These are phyloP conservation scores for Pythium sukuiense DNA, from an alignment of 352 stramenopile species.

Conservation along the genomic window DNA sequence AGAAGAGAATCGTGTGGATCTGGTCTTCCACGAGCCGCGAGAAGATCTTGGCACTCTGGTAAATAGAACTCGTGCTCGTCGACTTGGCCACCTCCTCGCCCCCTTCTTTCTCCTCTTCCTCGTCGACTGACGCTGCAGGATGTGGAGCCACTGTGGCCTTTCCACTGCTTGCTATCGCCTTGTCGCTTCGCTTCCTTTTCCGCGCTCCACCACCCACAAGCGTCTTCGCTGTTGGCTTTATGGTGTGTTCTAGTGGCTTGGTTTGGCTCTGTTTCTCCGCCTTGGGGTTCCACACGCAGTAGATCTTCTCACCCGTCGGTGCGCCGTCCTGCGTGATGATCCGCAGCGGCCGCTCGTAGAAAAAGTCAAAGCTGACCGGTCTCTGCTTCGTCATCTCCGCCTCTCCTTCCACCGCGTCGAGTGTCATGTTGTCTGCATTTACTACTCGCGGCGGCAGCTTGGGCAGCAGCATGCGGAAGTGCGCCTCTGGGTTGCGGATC, in stretches of 20 bases:
- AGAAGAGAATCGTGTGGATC: conserved; percentile 96
- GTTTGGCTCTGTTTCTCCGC: conserved; percentile 17
- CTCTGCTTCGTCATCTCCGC: background rate
- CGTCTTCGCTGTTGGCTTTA: background rate
- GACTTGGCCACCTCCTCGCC: conserved; percentile 12
- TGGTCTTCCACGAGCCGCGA: conserved; percentile 85
- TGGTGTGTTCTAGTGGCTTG: background rate
- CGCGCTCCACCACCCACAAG: background rate
- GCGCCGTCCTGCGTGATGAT: conserved; percentile 91
- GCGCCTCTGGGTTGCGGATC: conserved; percentile 90
- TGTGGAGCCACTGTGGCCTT: background rate
- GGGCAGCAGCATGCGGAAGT: conserved; percentile 92
- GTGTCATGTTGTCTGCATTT: background rate
- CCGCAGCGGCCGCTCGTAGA: conserved; percentile 45
- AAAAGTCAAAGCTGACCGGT: conserved; percentile 60
- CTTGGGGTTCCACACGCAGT: conserved; percentile 96
- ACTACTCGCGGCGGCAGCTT: conserved; percentile 32
- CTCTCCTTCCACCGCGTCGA: background rate
- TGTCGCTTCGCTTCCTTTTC: conserved; percentile 10
- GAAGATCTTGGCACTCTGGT: conserved; percentile 92
- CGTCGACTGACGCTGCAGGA: background rate
- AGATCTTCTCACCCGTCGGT: conserved; percentile 90
- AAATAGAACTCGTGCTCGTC: conserved; percentile 70
- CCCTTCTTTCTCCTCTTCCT: conserved; percentile 30
- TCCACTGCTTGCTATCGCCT: background rate